A percentile compares a stretch with the other conserved stretches of the same genome.
These are phyloP conservation scores for Rehmannia glutinosa DNA, from an alignment of 257 asterid species.

Conservation along the genomic window DNA sequence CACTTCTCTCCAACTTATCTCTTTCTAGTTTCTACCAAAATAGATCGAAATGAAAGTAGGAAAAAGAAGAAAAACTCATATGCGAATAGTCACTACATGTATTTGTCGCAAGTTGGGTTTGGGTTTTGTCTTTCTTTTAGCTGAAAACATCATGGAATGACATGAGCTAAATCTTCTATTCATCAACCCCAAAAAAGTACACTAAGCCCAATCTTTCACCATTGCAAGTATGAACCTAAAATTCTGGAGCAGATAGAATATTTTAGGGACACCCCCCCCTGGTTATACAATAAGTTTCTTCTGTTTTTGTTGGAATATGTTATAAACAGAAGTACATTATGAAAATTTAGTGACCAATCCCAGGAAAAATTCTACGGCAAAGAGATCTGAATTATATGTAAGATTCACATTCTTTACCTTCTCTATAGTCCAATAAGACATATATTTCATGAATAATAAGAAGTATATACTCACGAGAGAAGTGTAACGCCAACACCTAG, in stretches of 20 bases:
- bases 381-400: too few relatives aligned
- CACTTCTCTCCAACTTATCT: not conserved
- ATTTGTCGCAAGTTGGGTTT: not conserved
- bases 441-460: too few relatives aligned
- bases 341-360: not conserved
- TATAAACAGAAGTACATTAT: not conserved
- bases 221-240: too few relatives aligned
- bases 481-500: conserved; percentile 72
- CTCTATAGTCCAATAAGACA: not conserved
- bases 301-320: not conserved
- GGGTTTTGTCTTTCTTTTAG: too few relatives aligned
- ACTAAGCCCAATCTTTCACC: too few relatives aligned
- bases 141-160: too few relatives aligned
- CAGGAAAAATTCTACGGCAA: conserved; percentile 1
- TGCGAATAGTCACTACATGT: not conserved
- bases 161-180: too few relatives aligned
- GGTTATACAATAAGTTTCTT: too few relatives aligned
- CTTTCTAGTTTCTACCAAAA: not conserved
- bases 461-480: conserved; percentile 89
- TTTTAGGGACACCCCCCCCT: too few relatives aligned
- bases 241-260: not conserved
- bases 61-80: not conserved
- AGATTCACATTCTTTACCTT: conserved; percentile 4
- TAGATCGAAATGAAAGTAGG: not conserved
- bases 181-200: too few relatives aligned